Evolutionary conservation across 2,329 filamentous ascomycete genomes (phyloP), one percentile per base, ranked within the genome.

Genomic region (Botrytis deweyae): DNA sequence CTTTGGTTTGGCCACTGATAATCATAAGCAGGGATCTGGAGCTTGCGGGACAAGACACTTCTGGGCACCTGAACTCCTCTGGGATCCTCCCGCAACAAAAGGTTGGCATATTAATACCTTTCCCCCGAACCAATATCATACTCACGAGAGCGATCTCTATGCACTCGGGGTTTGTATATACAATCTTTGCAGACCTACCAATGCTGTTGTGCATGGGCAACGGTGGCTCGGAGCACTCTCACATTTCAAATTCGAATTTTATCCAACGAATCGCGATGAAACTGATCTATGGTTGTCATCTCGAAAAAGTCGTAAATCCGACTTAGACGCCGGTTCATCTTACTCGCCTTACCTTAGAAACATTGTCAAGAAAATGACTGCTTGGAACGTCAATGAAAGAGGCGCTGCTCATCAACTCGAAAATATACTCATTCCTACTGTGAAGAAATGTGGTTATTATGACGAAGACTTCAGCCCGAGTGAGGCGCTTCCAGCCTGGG

Each of bases 1-100:
- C 62, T 80, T 80, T 55, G 79, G 79, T 5, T 73, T 80, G 12
- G 78, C 77, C 25, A 77, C 72, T 58, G 75, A 77, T 36, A 73
- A 77, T 64, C 68, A 72, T 25, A 36, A 64, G 4, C 73, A 78
- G 29, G 77, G 65, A 44, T 12, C 2, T 14, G 64, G 69, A 18
- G 55, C 59, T 25, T 63, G 22, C 36, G 79, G 77, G 5, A 78
- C 78, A 22, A 58, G 29, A 16, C 49, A 8, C 79, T 65, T 42
- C 76, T 61, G 49, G 10, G 79, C 79, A 4, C 78, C 79, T 2
- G 79, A 80, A 66, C 70, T 79, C 6, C 75, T 76, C 55, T 75
- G 73, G 18, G 16, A 72, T 29, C 77, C 78, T 4, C 77, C 75
- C 58, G 75, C 78, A n/a, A 44, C 12, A 33, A 73, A 22, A 33